phyloP scores from a whole-genome alignment of 1,284 basidiomycete species.

The Cerrena zonata region DNA sequence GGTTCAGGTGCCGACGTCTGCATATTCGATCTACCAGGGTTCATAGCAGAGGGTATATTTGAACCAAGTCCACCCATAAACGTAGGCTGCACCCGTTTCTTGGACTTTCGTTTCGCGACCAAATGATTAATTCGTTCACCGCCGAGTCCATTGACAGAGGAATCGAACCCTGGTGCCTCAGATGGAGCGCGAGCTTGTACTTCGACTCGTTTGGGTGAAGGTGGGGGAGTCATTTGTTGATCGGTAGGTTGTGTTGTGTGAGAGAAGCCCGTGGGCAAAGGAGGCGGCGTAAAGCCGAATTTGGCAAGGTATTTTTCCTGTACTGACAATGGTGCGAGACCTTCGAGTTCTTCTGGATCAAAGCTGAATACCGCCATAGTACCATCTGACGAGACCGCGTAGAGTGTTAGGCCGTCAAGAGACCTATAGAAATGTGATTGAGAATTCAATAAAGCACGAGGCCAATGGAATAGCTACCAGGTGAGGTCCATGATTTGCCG shows the following conservation, averaged over 20 bases:
- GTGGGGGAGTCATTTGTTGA: constrained; percentile 39
- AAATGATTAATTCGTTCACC: constrained; percentile 65
- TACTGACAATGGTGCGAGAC: constrained; percentile 69
- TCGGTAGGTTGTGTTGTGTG: constrained; percentile 32
- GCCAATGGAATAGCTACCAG: constrained; percentile 68
- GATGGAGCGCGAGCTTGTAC: constrained; percentile 11
- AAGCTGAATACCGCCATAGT: constrained; percentile 87
- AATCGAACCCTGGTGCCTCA: constrained; percentile 19
- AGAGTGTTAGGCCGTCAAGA: constrained; percentile 84
- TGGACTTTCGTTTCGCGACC: constrained; percentile 61
- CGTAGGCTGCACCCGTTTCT: constrained; percentile 60
- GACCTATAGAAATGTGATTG: constrained; percentile 54
- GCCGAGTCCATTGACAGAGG: constrained; percentile 21
- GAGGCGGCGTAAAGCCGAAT: constrained; percentile 66
- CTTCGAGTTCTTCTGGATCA: constrained; percentile 74
- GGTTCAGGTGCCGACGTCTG: constrained; percentile 10
- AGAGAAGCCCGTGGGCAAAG: constrained; percentile 62
- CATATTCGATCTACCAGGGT: background rate
- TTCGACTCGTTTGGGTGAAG: constrained; percentile 32
- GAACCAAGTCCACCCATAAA: constrained; percentile 32
- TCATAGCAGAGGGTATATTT: constrained; percentile 32
- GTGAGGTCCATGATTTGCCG: constrained; percentile 91
- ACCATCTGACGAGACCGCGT: constrained; percentile 93
- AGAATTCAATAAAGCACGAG: background rate
- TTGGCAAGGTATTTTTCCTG: constrained; percentile 75